A percentile compares a stretch with the other conserved stretches of the same genome.
These are phyloP conservation scores for Penicillium paradoxum DNA, from an alignment of 495 filamentous ascomycete genomes.

Conservation along the genomic window DNA sequence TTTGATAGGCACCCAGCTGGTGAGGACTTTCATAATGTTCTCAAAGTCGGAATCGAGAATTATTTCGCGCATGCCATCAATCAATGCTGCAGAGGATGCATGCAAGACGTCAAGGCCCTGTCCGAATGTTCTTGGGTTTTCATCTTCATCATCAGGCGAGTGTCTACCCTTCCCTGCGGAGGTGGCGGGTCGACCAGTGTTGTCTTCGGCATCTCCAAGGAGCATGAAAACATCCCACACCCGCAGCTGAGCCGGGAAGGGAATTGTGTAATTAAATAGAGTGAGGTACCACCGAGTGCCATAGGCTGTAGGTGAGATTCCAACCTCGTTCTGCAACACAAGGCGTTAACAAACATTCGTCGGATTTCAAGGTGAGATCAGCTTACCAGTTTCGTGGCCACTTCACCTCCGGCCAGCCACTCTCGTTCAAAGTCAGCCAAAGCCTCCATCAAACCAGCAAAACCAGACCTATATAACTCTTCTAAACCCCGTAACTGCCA, in stretches of 20 bases:
- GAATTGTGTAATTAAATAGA: conserved; percentile 94
- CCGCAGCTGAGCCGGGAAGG: conserved; percentile 92
- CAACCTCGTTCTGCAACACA: conserved; percentile 59
- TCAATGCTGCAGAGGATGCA: conserved; percentile 82
- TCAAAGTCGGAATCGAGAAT: conserved; percentile 94
- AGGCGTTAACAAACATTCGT: conserved; percentile 10
- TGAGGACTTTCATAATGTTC: conserved; percentile 96
- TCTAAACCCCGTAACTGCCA: conserved; percentile 87
- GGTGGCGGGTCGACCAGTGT: conserved; percentile 9
- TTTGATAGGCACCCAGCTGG: conserved; percentile 90
- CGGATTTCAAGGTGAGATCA: background rate
- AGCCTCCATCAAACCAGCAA: conserved; percentile 81
- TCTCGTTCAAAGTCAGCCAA: conserved; percentile 81
- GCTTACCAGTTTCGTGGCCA: conserved; percentile 73
- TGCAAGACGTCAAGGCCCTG: conserved; percentile 84
- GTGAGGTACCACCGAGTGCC: conserved; percentile 97
- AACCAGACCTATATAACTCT: conserved; percentile 76
- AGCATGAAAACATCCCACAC: conserved; percentile 99
- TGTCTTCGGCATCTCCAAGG: conserved; percentile 64
- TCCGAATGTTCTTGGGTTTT: conserved; percentile 42
- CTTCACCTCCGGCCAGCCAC: conserved; percentile 74
- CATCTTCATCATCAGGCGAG: background rate
- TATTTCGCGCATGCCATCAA: conserved; percentile 87
- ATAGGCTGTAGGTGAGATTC: conserved; percentile 84
- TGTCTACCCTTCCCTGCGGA: conserved; percentile 42